Conservation (phyloP, 202 grass and related monocot genomes). For the Schoenoplectus triqueter region DNA sequence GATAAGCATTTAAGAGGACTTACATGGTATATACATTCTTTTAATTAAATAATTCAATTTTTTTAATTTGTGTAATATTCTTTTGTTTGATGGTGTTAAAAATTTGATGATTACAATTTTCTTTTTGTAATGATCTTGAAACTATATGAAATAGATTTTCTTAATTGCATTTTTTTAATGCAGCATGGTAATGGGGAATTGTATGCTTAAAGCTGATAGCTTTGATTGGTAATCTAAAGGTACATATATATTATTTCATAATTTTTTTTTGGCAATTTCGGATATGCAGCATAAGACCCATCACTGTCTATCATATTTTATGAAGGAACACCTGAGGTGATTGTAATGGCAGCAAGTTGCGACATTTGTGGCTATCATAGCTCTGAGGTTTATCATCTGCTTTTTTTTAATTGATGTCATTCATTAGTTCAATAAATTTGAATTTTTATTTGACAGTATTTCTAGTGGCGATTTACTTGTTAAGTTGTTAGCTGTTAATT, state of each 20-base stretch:
- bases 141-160: too few species aligned
- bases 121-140: too few species aligned
- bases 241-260: neutral
- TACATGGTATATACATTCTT: too few species aligned
- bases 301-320: conserved; percentile 77
- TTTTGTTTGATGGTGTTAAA: too few species aligned
- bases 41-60: too few species aligned
- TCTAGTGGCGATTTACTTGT: conserved; percentile 20
- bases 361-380: conserved; percentile 88
- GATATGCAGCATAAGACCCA: conserved; percentile 77
- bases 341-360: conserved; percentile 88
- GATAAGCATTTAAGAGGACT: too few species aligned
- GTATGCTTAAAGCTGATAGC: too few species aligned
- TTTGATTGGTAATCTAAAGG: neutral
- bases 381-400: conserved; percentile 68
- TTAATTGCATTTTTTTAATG: too few species aligned
- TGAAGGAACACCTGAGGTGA: conserved; percentile 80
- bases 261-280: conserved; percentile 33
- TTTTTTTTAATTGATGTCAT: conserved; percentile 25
- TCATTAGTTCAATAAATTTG: neutral
- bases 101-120: too few species aligned
- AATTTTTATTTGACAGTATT: neutral
- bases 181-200: too few species aligned
- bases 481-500: neutral
- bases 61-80: too few species aligned